phyloP scores from a whole-genome alignment of 129 eudicot species.

The Flaveria ramosissima region DNA sequence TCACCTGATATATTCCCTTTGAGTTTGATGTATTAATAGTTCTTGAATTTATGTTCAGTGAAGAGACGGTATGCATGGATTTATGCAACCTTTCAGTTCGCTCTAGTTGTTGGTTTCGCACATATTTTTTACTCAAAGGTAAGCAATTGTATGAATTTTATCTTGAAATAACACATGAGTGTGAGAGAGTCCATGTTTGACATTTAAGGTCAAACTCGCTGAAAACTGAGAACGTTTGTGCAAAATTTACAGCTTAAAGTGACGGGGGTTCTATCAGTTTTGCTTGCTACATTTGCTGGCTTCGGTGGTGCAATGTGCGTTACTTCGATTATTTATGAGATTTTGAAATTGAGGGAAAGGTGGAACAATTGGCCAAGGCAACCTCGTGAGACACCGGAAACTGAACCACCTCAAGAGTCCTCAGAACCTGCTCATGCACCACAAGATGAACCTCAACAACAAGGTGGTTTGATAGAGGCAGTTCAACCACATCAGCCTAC shows the following conservation, averaged over 20 bases:
- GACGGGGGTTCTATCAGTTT: conserved; percentile 75
- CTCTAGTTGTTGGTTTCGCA: conserved; percentile 73
- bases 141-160: conserved; percentile 13
- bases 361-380: conserved; percentile 43
- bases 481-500: conserved; percentile 35
- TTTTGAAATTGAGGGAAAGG: conserved; percentile 51
- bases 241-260: conserved; percentile 55
- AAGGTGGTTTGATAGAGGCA: conserved; percentile 34
- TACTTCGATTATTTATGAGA: conserved; percentile 57
- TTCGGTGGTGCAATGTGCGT: conserved; percentile 92
- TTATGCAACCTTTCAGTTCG: conserved; percentile 81
- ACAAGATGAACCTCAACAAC: conserved; percentile 39
- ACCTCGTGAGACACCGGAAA: conserved; percentile 27
- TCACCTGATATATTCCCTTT: conserved; percentile 1
- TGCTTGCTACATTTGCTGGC: conserved; percentile 89
- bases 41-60: conserved; percentile 46
- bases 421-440: conserved; percentile 29
- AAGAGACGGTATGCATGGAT: conserved; percentile 75
- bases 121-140: conserved; percentile 83
- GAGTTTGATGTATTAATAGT: conserved; percentile 11
- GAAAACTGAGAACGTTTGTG: conserved; percentile 12
- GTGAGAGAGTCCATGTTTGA: conserved; percentile 4
- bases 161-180: neutral
- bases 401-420: conserved; percentile 34
- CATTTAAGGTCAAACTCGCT: conserved; percentile 13